A percentile compares a stretch with the other conserved stretches of the same genome.
These are phyloP conservation scores for Tolypocladium paradoxum DNA, from an alignment of 2,329 filamentous ascomycete species.

Conservation along the genomic window DNA sequence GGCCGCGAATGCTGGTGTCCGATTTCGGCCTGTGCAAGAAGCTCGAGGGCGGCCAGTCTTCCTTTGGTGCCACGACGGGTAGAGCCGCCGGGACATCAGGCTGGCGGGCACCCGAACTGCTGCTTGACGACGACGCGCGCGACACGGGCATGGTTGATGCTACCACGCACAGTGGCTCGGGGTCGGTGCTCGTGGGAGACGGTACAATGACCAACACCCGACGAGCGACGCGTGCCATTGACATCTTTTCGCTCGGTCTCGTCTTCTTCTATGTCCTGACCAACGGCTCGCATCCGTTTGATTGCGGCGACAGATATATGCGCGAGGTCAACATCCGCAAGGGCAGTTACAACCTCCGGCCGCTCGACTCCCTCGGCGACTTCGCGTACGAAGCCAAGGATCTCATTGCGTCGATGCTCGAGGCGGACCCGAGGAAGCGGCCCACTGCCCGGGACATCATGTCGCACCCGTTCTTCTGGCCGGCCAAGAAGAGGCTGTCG, in stretches of 20 bases:
- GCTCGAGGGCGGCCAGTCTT: slow-evolving; percentile 85
- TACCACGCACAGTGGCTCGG: slow-evolving; percentile 51
- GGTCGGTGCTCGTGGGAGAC: slow-evolving; percentile 44
- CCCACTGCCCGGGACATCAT: slow-evolving; percentile 72
- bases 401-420: slow-evolving; percentile 71
- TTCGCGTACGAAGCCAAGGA: slow-evolving; percentile 81
- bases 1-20: slow-evolving; percentile 82
- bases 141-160: slow-evolving; percentile 35
- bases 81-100: slow-evolving; percentile 89
- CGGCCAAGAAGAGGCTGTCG: slow-evolving; percentile 71
- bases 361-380: slow-evolving; percentile 66
- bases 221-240: slow-evolving; percentile 87
- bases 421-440: slow-evolving; percentile 39
- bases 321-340: slow-evolving; percentile 96
- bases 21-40: slow-evolving; percentile 98
- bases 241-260: slow-evolving; percentile 92
- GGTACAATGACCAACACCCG: slow-evolving; percentile 50
- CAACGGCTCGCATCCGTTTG: slow-evolving; percentile 83
- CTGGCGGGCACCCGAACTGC: slow-evolving; percentile 90
- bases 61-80: slow-evolving; percentile 86
- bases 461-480: slow-evolving; percentile 96
- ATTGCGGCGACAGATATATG: slow-evolving; percentile 89
- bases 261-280: slow-evolving; percentile 99
- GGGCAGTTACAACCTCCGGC: slow-evolving; percentile 62
- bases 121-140: slow-evolving; percentile 65